phyloP scores from a whole-genome alignment of 176 grass and related monocot species.

The Lolium rigidum region DNA sequence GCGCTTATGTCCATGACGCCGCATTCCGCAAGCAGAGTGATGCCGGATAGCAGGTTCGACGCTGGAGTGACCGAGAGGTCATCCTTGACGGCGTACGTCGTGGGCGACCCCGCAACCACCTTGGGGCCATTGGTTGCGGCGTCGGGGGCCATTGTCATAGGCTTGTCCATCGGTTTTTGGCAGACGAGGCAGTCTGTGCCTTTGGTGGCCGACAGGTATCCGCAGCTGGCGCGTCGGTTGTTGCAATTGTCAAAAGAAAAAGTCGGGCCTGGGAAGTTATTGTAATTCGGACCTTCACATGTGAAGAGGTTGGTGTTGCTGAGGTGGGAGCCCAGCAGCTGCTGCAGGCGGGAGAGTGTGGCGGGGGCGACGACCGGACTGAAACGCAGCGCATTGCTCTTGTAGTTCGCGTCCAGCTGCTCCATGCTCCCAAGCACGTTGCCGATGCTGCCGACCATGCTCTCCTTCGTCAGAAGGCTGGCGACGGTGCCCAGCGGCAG shows the following conservation, averaged over 20 bases:
- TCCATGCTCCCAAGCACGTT: conserved; percentile 22
- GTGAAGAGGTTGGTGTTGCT: not conserved
- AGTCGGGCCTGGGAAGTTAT: too few relatives aligned
- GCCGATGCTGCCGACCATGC: conserved; percentile 36
- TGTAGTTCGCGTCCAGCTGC: conserved; percentile 1
- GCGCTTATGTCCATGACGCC: conserved; percentile 32
- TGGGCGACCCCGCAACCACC: not conserved
- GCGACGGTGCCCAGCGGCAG: conserved; percentile 32
- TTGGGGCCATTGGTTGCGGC: not conserved
- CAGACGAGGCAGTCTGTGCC: not conserved
- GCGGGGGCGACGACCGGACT: not conserved
- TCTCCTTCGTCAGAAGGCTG: conserved; percentile 38
- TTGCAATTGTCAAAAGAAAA: too few relatives aligned
- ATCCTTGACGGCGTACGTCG: not conserved
- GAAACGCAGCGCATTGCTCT: not conserved
- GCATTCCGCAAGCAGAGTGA: conserved; percentile 17
- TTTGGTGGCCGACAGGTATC: not conserved
- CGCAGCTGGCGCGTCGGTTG: not conserved
- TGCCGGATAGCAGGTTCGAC: conserved; percentile 12
- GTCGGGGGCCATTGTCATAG: not conserved
- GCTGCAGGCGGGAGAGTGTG: not conserved
- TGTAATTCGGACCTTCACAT: too few relatives aligned
- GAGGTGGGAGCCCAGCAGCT: not conserved
- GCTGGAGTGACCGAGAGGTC: conserved; percentile 23
- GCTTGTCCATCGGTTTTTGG: not conserved